phyloP scores from a whole-genome alignment of 2,329 filamentous ascomycete species.

The Akanthomyces dipterigenus region DNA sequence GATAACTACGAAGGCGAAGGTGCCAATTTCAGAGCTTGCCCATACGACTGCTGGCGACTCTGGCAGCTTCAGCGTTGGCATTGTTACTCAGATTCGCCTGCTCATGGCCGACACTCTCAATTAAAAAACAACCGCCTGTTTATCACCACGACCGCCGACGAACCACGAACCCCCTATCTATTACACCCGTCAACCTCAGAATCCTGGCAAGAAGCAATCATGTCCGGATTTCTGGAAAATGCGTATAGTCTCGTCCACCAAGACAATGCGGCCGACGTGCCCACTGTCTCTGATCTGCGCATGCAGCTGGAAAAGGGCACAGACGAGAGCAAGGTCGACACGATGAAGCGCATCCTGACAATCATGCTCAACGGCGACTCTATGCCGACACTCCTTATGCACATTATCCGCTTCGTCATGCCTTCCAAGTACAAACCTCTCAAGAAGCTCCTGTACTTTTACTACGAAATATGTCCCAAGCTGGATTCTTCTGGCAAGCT shows the following conservation, averaged over 20 bases:
- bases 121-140: constrained; percentile 9
- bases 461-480: constrained; percentile 98
- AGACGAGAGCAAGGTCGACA: constrained; percentile 88
- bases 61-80: constrained; percentile 22
- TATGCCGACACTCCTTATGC: constrained; percentile 94
- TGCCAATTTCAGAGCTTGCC: constrained; percentile 21
- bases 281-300: constrained; percentile 83
- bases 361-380: constrained; percentile 98
- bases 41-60: constrained; percentile 22
- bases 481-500: constrained; percentile 86
- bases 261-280: constrained; percentile 93
- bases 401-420: constrained; percentile 99
- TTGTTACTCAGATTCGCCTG: constrained; percentile 21
- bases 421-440: constrained; percentile 92
- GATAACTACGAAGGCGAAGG: constrained; percentile 29
- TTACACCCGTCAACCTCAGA: neutral
- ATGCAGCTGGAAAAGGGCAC: constrained; percentile 89
- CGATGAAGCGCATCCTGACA: constrained; percentile 92
- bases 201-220: constrained; percentile 35
- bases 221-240: constrained; percentile 92
- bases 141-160: neutral
- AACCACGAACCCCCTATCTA: constrained; percentile 6
- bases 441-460: constrained; percentile 98
- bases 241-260: constrained; percentile 95
- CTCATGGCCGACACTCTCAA: constrained; percentile 25